Evolutionary conservation across 2,329 filamentous ascomycete genomes (phyloP), one percentile per base, ranked within the genome.

Genomic region (Paecilomyces variotii): DNA sequence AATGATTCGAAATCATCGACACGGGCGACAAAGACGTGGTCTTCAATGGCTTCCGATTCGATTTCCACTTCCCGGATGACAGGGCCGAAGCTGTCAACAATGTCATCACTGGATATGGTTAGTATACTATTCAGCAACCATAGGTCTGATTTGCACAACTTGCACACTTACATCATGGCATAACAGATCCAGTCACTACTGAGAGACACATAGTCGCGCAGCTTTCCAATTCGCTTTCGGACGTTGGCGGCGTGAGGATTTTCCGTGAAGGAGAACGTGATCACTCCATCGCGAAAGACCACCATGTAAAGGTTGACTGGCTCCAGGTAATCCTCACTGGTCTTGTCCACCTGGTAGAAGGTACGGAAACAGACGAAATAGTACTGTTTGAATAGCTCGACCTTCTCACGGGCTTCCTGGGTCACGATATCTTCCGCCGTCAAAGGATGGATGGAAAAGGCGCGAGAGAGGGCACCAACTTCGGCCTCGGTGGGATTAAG

Each of bases 171-270:
- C 87, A 99, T 97, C 70, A 99, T 82, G 51, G 94, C 94, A 72
- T 99, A 99, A 79, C 94, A 99, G 66, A 97, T 95, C 93, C 95
- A 99, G 76, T 99, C 94, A 65, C 91, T 92, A 71, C 91, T 96
- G 45, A 99, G 82, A 61, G 92, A 87, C 67, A 97, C 89, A 70
- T 97, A 97, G 70, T 99, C 94, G 70, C 96, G 93, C 58, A 99
- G 81, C 65, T 91, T 89, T 26, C 90, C 87, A 68, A 99, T 97
- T 74, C 94, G 87, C 79, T 89, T 91, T 64, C 93, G 87, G 27
- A 99, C 94, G 64, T 94, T 90, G 51, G 87, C 83, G 11, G 92
- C 90, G 72, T 99, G 94, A 2, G 87, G 85, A 69, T 95, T 96
- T 12, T 88, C 88, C 54, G 85, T 86, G 72, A 96, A 97, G 63